Base-by-base conservation (phyloP, 306 rosid species). In the Crotalaria pallida region DNA sequence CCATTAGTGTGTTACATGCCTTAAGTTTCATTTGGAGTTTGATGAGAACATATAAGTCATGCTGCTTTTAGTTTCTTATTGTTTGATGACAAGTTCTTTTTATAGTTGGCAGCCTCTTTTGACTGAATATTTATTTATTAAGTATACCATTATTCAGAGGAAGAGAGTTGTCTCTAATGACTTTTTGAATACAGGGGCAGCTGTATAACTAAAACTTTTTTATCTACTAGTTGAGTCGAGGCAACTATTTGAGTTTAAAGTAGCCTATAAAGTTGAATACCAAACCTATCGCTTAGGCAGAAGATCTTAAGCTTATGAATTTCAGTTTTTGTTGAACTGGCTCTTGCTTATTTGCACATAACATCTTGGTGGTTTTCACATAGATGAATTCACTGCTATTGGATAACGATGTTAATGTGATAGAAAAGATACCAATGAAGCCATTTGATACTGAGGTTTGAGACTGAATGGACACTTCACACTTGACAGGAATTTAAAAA, bases 401-500 rank as follows among this genome's bases (percentile, higher is more conserved):
- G 77, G 55, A 52, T 53, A 60, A 45, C 6, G 67, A 44, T 31
- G 41, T 21, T 43, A 52, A 71, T 61, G 52, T 64, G 23, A 62
- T 62, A 43, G 19, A 60, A 68, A 69, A 68, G 26, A 48, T 50
- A 69, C 24, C 57, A 24, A 44, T 57, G 77, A 33, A 77, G 53
- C 50, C 76, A 77, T 49, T 38, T 55, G 16, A 21, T 58, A 3
- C 34, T 7, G 52, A 43, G 55, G 58, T 58, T 45, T 67, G 47
- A 63, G 45, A 69, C 50, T 44, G 55, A 52, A 67, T 34, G 65
- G 47, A 10, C n/a, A n/a, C n/a, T n/a, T n/a, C n/a, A n/a, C n/a
- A n/a, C n/a, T n/a, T n/a, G n/a, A n/a, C 44, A 60, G 62, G 53
- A 73, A 29, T 44, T 34, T 33, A 36, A 41, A 19, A 36, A 17